phyloP scores from a whole-genome alignment of 2,329 filamentous ascomycete genomes.

The Fusarium penzigii region DNA sequence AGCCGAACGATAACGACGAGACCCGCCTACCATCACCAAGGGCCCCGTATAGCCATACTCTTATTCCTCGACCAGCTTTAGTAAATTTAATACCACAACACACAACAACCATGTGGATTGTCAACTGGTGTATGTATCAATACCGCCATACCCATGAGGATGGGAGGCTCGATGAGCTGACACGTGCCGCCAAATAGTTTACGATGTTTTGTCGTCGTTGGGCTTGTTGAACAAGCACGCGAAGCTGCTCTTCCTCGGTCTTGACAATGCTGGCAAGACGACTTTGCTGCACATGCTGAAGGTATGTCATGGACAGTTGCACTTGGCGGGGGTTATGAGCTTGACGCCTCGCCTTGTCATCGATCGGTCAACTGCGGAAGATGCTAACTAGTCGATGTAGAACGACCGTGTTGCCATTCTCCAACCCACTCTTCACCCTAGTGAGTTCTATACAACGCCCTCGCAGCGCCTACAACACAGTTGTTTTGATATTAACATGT shows the following conservation, averaged over 20 bases:
- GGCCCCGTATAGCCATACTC: slow-evolving; percentile 14
- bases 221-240: slow-evolving; percentile 94
- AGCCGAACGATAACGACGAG: slow-evolving; percentile 27
- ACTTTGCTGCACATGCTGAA: slow-evolving; percentile 95
- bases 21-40: slow-evolving; percentile 1
- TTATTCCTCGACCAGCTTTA: slow-evolving; percentile 20
- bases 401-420: slow-evolving; percentile 92
- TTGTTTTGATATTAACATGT: slow-evolving; percentile 16
- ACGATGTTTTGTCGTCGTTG: slow-evolving; percentile 83
- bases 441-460: slow-evolving; percentile 51
- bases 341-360: slow-evolving; percentile 2
- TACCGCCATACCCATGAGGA: neutral
- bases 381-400: slow-evolving; percentile 44
- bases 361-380: slow-evolving; percentile 2
- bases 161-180: slow-evolving; percentile 30
- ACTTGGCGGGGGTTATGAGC: slow-evolving; percentile 1
- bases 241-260: slow-evolving; percentile 89
- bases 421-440: slow-evolving; percentile 88
- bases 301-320: slow-evolving; percentile 51
- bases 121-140: slow-evolving; percentile 83
- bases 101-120: slow-evolving; percentile 74
- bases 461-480: neutral
- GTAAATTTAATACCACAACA: slow-evolving; percentile 30
- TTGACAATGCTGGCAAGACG: slow-evolving; percentile 94
- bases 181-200: slow-evolving; percentile 56